phyloP scores from a whole-genome alignment of 768 basidiomycete species.

The Ephemerocybe angulata region DNA sequence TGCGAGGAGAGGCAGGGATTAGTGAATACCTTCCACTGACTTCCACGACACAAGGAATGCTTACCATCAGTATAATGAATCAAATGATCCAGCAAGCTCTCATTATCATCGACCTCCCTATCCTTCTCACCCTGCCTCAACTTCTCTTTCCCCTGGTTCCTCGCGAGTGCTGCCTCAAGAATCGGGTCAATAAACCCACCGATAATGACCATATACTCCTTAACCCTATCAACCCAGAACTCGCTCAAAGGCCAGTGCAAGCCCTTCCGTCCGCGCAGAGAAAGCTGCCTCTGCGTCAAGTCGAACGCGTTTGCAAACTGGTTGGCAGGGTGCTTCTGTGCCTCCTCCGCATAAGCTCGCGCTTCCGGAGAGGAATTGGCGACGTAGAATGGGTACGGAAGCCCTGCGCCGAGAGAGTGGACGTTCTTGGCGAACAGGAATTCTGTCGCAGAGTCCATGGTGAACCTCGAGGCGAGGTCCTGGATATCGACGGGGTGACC shows the following conservation, averaged over 20 bases:
- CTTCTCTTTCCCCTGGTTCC: constrained; percentile 20
- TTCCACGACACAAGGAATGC: constrained; percentile 16
- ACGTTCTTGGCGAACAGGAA: constrained; percentile 58
- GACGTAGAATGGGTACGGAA: constrained; percentile 41
- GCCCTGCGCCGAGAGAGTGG: constrained; percentile 42
- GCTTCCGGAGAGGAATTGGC: constrained; percentile 5
- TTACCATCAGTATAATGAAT: background rate
- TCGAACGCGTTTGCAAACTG: constrained; percentile 39
- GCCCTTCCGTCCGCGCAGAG: constrained; percentile 8
- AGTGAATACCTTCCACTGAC: constrained; percentile 12
- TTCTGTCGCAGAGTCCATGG: constrained; percentile 60
- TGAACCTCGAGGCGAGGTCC: constrained; percentile 49
- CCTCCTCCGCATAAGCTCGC: too few species aligned
- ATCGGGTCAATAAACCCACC: constrained; percentile 50
- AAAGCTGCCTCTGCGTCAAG: constrained; percentile 31
- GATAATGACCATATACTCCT: constrained; percentile 40
- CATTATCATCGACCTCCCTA: constrained; percentile 33
- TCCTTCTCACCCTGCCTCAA: background rate
- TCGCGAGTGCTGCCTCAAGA: constrained; percentile 40
- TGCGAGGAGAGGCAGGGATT: constrained; percentile 5
- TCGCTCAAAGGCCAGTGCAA: constrained; percentile 48
- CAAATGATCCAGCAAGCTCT: constrained; percentile 42
- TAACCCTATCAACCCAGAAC: constrained; percentile 46
- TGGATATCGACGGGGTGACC: constrained; percentile 59
- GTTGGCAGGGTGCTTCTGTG: background rate